A percentile compares a stretch with the other conserved stretches of the same genome.
phyloP scores from a whole-genome alignment of 306 rosid species.

The Vigna unguiculata region DNA sequence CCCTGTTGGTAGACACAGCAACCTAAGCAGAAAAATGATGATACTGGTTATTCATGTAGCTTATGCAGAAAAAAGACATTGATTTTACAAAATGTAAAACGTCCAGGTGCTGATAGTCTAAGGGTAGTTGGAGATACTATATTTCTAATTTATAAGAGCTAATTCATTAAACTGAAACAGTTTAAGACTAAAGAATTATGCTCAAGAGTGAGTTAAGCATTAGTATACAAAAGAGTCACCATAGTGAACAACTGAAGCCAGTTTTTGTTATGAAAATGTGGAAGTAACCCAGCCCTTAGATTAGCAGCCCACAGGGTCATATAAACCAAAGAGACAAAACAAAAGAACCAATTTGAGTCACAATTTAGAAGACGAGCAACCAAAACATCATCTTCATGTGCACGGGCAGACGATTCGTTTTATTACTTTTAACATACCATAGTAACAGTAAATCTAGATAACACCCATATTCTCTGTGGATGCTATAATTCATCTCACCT shows the following conservation, averaged over 20 bases:
- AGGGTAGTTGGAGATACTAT: constrained; percentile 8
- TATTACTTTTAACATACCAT: constrained; percentile 8
- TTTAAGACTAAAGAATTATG: constrained; percentile 18
- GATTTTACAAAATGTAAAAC: constrained; percentile 8
- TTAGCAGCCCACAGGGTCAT: background rate
- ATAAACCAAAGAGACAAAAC: constrained; percentile 20
- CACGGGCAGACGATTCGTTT: constrained; percentile 6
- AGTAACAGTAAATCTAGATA: constrained; percentile 21
- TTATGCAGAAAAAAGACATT: constrained; percentile 3
- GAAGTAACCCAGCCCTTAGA: constrained; percentile 15
- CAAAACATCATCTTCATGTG: constrained; percentile 20
- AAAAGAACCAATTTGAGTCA: constrained; percentile 24
- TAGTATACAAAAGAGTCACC: constrained; percentile 14
- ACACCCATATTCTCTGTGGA: background rate
- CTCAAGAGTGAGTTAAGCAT: constrained; percentile 6
- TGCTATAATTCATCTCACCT: constrained; percentile 63
- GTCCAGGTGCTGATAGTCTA: background rate
- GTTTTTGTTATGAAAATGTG: background rate
- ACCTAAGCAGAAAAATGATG: constrained; percentile 48
- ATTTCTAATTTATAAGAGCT: background rate
- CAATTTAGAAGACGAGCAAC: background rate
- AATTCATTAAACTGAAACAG: constrained; percentile 31
- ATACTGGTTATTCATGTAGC: constrained; percentile 27
- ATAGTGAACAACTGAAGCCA: constrained; percentile 8
- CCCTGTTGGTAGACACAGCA: constrained; percentile 58